A percentile compares a stretch with the other conserved stretches of the same genome.
phyloP scores from a whole-genome alignment of 768 basidiomycete genomes.

The Podaxis rugospora region DNA sequence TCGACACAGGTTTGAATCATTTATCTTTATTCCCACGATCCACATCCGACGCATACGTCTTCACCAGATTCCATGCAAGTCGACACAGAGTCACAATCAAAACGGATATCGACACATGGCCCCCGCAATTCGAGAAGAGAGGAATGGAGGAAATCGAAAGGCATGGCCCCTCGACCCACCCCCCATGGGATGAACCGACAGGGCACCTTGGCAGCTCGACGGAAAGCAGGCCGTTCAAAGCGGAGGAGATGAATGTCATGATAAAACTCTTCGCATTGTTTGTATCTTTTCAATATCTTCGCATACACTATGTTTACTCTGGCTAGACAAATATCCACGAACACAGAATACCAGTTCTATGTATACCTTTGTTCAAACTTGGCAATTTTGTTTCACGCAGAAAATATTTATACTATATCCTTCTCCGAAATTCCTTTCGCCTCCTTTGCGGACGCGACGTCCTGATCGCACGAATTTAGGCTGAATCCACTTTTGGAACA shows the following conservation, averaged over 20 bases:
- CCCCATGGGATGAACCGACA: conserved; percentile 62
- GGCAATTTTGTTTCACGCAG: conserved; percentile 7
- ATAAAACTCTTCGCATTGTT: conserved; percentile 5
- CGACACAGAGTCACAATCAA: conserved; percentile 33
- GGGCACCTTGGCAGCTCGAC: conserved; percentile 52
- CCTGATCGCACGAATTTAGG: not conserved
- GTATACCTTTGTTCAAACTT: not conserved
- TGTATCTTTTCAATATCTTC: not conserved
- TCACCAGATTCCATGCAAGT: conserved; percentile 49
- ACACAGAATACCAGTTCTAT: not conserved
- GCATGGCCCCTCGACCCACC: conserved; percentile 49
- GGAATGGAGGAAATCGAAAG: conserved; percentile 80
- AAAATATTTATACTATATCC: conserved; percentile 6
- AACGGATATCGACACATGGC: conserved; percentile 75
- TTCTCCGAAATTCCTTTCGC: conserved; percentile 11
- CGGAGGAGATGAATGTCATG: conserved; percentile 52
- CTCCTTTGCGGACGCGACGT: conserved; percentile 2
- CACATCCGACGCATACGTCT: not conserved
- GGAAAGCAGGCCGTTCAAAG: conserved; percentile 68
- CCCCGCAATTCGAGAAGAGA: conserved; percentile 73
- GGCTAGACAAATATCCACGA: not conserved
- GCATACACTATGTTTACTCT: not conserved
- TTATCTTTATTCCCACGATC: not conserved
- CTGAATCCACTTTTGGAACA: conserved; percentile 9
- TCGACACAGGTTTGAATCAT: conserved; percentile 28